These are phyloP conservation scores for Murraya paniculata DNA, from an alignment of 345 rosid species.

Conservation along the genomic window DNA sequence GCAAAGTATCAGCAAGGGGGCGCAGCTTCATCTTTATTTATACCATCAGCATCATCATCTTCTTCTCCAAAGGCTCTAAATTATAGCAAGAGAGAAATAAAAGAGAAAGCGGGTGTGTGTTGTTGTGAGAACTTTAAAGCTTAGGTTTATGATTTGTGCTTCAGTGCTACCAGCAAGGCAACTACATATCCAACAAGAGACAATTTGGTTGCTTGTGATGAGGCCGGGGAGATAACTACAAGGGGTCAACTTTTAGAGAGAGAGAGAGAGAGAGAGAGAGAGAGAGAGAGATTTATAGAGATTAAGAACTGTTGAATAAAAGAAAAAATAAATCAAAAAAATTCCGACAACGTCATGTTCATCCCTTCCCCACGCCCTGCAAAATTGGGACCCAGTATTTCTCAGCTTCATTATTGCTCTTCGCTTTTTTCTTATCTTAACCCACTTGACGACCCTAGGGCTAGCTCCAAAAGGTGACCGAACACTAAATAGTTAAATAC, in stretches of 20 bases:
- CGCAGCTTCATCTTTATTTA: slow-evolving; percentile 9
- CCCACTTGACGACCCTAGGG: slow-evolving; percentile 17
- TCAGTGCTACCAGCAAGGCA: slow-evolving; percentile 72
- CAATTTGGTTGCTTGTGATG: slow-evolving; percentile 93
- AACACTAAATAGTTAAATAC: slow-evolving; percentile 6
- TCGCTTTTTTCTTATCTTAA: slow-evolving; percentile 24
- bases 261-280: slow-evolving; percentile 4
- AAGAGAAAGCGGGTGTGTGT: slow-evolving; percentile 3
- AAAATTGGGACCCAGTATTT: slow-evolving; percentile 50
- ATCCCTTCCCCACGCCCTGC: slow-evolving; percentile 94
- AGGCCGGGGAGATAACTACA: slow-evolving; percentile 47
- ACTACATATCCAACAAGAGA: slow-evolving; percentile 72
- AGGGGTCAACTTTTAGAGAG: slow-evolving; percentile 16
- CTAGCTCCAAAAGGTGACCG: slow-evolving; percentile 30
- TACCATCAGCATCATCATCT: background rate
- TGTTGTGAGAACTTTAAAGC: slow-evolving; percentile 12
- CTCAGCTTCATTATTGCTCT: slow-evolving; percentile 59
- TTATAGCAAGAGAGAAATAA: background rate
- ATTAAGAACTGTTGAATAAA: background rate
- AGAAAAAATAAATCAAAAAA: slow-evolving; percentile 9
- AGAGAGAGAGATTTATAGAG: slow-evolving; percentile 13
- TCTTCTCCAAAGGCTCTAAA: background rate
- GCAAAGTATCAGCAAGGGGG: slow-evolving; percentile 7
- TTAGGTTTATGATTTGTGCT: slow-evolving; percentile 35
- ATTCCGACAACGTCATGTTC: slow-evolving; percentile 99